phyloP scores from a whole-genome alignment of 495 filamentous ascomycete genomes.

The Gamarada debralockiae region DNA sequence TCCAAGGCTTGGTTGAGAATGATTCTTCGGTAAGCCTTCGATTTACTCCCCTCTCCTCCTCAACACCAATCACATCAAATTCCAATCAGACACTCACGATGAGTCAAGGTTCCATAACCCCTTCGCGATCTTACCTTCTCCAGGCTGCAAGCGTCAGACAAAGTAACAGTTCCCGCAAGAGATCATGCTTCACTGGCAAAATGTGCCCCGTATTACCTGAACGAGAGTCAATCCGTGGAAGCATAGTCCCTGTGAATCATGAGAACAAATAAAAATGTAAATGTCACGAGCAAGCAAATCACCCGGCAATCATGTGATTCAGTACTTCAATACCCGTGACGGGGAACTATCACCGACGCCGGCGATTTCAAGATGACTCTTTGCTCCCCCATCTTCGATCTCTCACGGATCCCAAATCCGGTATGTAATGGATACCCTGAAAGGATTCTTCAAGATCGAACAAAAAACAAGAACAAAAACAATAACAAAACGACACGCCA shows the following conservation, averaged over 20 bases:
- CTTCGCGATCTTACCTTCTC: slow-evolving; percentile 9
- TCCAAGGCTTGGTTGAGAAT: slow-evolving; percentile 2
- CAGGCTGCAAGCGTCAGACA: slow-evolving; percentile 12
- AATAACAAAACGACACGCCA: slow-evolving; percentile 5
- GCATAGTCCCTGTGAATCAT: too few species aligned
- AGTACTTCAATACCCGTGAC: too few species aligned
- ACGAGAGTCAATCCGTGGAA: too few species aligned
- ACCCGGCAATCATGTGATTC: too few species aligned
- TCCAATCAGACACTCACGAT: not conserved
- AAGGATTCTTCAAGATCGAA: not conserved
- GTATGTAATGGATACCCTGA: too few species aligned
- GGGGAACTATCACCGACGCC: too few species aligned
- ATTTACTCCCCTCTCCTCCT: not conserved
- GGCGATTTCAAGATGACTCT: too few species aligned
- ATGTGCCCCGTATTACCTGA: not conserved
- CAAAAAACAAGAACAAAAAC: not conserved
- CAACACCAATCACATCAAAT: slow-evolving; percentile 4
- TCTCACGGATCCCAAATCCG: too few species aligned
- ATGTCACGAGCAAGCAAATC: too few species aligned
- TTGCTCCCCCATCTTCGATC: too few species aligned
- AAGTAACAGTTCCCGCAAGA: slow-evolving; percentile 5
- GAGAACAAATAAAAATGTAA: too few species aligned
- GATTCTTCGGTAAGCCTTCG: not conserved
- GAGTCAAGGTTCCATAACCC: slow-evolving; percentile 15
- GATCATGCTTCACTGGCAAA: slow-evolving; percentile 1